Evolutionary conservation across 2,329 filamentous ascomycete species (phyloP).

Genomic region (Aspergillus sp.): DNA sequence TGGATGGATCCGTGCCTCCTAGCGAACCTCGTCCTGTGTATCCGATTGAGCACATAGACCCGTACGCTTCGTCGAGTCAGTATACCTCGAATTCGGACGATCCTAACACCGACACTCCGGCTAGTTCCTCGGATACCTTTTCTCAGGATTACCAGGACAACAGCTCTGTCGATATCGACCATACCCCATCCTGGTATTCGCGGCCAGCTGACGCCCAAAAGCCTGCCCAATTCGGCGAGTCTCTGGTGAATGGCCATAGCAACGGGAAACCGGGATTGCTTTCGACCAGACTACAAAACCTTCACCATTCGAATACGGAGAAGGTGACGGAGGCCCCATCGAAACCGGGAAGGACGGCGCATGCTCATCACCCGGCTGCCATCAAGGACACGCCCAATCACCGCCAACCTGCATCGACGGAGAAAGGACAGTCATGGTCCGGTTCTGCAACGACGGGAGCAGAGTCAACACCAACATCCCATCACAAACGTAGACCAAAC

Average conservation of each 20-base stretch:
- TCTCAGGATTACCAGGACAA: slow-evolving; percentile 34
- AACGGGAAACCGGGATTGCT: slow-evolving; percentile 27
- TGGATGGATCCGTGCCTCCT: slow-evolving; percentile 40
- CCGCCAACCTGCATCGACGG: slow-evolving; percentile 9
- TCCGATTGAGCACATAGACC: slow-evolving; percentile 29
- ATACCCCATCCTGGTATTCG: slow-evolving; percentile 15
- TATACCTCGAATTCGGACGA: slow-evolving; percentile 38
- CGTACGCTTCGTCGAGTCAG: slow-evolving; percentile 30
- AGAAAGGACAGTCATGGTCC: slow-evolving; percentile 19
- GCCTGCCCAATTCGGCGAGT: slow-evolving; percentile 7
- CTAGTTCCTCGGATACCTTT: slow-evolving; percentile 31
- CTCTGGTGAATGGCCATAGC: slow-evolving; percentile 18
- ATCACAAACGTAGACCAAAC: slow-evolving; percentile 26
- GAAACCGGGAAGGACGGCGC: slow-evolving; percentile 17
- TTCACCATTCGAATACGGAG: slow-evolving; percentile 31
- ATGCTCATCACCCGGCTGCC: slow-evolving; percentile 10
- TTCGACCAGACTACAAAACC: slow-evolving; percentile 31
- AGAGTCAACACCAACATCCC: slow-evolving; percentile 21
- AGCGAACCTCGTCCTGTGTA: slow-evolving; percentile 30
- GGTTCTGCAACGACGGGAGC: slow-evolving; percentile 24
- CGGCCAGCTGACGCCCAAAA: slow-evolving; percentile 20
- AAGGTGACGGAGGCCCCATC: slow-evolving; percentile 22
- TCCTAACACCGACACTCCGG: slow-evolving; percentile 29
- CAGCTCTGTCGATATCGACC: slow-evolving; percentile 30
- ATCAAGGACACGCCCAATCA: slow-evolving; percentile 24